Evolutionary conservation across 2,329 filamentous ascomycete species (phyloP), one percentile per base, ranked within the genome.

Genomic region (Apiospora rasikravindrae): DNA sequence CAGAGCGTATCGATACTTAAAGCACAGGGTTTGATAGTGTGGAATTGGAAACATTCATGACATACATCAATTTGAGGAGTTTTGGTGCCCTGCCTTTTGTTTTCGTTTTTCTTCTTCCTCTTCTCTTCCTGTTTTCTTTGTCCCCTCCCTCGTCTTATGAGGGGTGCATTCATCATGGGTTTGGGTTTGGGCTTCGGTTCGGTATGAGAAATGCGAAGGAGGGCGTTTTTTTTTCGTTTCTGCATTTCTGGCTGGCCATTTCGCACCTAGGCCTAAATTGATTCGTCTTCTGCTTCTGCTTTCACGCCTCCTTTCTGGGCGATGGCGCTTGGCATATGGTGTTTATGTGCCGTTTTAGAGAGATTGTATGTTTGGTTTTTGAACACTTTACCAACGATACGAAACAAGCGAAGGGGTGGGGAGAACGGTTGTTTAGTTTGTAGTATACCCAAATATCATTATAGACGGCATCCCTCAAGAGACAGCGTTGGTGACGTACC

Each of bases 1-100:
- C 22, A 45, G 14, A 45, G 22, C 19, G 22, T 19, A n/a, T n/a
- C 16, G 24, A 26, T 19, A 57, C 14, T 33, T 57, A 76, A 26
- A 72, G 10, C 73, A n/a, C 76, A 76, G 72, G n/a, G 40, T 49
- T 45, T 13, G 22, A 57, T 45, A 37, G 53, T 37, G 19, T 33
- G 53, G 53, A 42, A 61, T 61, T 37, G 53, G 53, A 33, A 29
- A 61, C 19, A 19, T 33, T 33, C 6, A 37, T 37, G 29, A 33
- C 57, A 64, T 40, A 40, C 10, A 24, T 40, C 26, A 22, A n/a
- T 14, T 14, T 19, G 57, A 4, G 57, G 57, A 40, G 33, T 64
- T 40, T n/a, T n/a, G 57, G 57, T 64, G 29, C 4, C 53, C 29
- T 61, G 53, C 4, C 33, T 64, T 37, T 19, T 57, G 2, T 64